phyloP scores from a whole-genome alignment of 2,329 filamentous ascomycete species.

The Diaporthe capsici region DNA sequence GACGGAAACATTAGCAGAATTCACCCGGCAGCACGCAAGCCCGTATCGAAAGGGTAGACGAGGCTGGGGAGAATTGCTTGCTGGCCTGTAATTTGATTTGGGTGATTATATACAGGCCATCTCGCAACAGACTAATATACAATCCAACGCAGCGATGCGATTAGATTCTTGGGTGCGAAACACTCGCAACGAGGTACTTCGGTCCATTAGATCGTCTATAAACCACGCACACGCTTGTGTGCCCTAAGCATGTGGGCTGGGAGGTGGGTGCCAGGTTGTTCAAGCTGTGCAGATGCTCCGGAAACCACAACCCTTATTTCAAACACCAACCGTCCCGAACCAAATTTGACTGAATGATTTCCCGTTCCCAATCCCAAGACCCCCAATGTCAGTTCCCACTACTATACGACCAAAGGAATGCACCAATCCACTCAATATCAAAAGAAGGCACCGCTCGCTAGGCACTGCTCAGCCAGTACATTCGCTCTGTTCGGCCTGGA shows the following conservation, averaged over 20 bases:
- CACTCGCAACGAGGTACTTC: conserved; percentile 7
- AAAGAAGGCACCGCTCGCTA: background rate
- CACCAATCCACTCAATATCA: background rate
- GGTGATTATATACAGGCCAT: conserved; percentile 21
- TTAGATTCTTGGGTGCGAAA: background rate
- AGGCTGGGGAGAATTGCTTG: background rate
- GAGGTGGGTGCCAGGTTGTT: background rate
- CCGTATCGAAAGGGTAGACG: background rate
- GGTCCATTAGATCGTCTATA: conserved; percentile 28
- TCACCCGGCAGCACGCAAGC: background rate
- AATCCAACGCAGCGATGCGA: conserved; percentile 7
- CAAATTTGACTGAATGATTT: background rate
- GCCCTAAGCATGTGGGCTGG: background rate
- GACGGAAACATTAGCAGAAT: background rate
- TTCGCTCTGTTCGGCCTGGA: background rate
- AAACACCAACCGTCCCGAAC: background rate
- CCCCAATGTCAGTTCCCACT: background rate
- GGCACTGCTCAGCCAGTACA: background rate
- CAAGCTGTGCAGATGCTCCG: background rate
- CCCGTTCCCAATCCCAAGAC: background rate
- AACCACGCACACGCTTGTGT: conserved; percentile 3
- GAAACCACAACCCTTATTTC: background rate
- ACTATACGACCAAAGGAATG: background rate
- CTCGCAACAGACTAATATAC: conserved; percentile 3
- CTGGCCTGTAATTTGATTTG: background rate